A percentile compares a stretch with the other conserved stretches of the same genome.
Evolutionary conservation across 305 asterid genomes (phyloP).

Genomic region (Nicotiana rustica): DNA sequence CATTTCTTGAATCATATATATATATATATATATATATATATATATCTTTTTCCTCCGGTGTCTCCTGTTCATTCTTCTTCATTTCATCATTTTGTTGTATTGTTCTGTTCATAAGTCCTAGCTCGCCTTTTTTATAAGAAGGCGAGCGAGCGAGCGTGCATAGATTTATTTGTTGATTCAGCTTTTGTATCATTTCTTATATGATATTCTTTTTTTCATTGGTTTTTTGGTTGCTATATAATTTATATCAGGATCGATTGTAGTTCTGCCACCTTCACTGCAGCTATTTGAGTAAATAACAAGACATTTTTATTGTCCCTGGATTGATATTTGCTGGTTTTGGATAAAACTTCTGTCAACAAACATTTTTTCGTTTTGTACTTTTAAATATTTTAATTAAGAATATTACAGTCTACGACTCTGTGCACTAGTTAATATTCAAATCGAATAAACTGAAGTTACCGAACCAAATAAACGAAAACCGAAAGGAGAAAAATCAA

Average conservation of each 20-base stretch:
- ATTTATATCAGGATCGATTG: not conserved
- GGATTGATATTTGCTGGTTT: no score
- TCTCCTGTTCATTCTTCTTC: not conserved
- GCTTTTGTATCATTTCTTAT: not conserved
- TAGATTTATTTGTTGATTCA: not conserved
- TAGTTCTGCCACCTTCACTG: not conserved
- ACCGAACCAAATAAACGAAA: no score
- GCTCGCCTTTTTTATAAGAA: not conserved
- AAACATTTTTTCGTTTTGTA: no score
- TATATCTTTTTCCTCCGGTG: not conserved
- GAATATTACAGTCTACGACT: no score
- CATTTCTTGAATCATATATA: slow-evolving; percentile 51
- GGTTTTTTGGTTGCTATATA: not conserved
- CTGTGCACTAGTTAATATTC: no score
- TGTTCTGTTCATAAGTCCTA: not conserved
- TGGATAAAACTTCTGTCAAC: no score
- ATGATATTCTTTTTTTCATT: not conserved
- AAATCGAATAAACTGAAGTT: no score
- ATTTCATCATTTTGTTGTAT: not conserved
- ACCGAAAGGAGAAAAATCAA: no score
- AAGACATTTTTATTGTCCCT: no score
- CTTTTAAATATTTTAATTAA: no score
- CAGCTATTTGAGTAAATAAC: not conserved
- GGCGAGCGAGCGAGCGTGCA: not conserved
- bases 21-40: no score